Conservation (phyloP, 163 green algal species). For the Chlorella variabilis region DNA sequence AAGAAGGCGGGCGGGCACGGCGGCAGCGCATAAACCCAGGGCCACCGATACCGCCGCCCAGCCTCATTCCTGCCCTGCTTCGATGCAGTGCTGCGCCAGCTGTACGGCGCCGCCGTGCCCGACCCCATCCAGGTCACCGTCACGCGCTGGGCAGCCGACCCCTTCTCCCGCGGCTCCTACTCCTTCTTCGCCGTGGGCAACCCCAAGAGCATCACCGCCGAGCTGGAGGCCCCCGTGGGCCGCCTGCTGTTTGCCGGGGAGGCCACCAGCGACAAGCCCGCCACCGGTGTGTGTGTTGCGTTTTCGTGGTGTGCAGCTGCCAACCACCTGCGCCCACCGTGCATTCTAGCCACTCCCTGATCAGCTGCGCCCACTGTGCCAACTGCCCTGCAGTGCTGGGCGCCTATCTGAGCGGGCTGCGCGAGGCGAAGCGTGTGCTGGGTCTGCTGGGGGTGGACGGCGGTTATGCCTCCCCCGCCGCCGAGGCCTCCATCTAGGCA, state of each 20-base stretch:
- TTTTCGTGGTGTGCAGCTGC: background rate
- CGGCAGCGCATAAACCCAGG: no score
- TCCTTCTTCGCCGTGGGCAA: slow-evolving; percentile 61
- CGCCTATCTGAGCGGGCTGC: slow-evolving; percentile 48
- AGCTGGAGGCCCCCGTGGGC: slow-evolving; percentile 43
- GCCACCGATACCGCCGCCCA: no score
- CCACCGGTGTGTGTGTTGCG: background rate
- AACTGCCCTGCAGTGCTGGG: slow-evolving; percentile 38
- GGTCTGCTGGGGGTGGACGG: background rate
- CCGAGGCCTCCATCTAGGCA: background rate
- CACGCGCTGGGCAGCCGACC: slow-evolving; percentile 54
- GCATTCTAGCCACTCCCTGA: no score
- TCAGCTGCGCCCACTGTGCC: no score
- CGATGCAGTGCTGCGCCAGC: slow-evolving; percentile 24
- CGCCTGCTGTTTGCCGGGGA: slow-evolving; percentile 61
- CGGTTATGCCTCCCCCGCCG: no score
- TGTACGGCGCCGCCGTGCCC: slow-evolving; percentile 28
- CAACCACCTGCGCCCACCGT: no score
- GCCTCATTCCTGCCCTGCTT: background rate
- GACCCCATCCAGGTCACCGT: slow-evolving; percentile 41
- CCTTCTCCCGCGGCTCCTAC: slow-evolving; percentile 44
- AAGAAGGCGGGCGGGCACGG: background rate
- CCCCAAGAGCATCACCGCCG: slow-evolving; percentile 49
- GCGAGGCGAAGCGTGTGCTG: slow-evolving; percentile 46
- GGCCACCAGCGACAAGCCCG: slow-evolving; percentile 43